Conservation (phyloP, 1,139 yeast genomes). For the Taphrina betulina region DNA sequence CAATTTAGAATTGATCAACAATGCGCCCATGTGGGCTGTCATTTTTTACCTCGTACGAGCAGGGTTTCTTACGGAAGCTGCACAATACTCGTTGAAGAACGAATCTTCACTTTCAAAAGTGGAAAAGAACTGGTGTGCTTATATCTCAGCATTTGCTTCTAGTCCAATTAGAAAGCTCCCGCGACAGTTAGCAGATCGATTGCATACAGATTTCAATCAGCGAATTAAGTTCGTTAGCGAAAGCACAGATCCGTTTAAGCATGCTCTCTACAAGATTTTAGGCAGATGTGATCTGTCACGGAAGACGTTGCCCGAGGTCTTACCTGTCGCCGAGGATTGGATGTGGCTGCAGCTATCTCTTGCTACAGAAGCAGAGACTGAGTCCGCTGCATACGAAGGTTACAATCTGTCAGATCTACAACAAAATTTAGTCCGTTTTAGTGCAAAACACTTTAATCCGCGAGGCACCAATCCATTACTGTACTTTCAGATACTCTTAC, state of each 20-base stretch:
- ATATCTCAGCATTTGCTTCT: slow-evolving; percentile 69
- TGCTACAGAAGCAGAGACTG: slow-evolving; percentile 54
- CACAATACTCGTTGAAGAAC: slow-evolving; percentile 56
- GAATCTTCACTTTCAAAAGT: slow-evolving; percentile 69
- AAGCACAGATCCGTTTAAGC: slow-evolving; percentile 79
- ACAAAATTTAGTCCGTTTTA: slow-evolving; percentile 66
- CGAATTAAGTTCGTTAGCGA: slow-evolving; percentile 65
- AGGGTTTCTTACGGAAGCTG: slow-evolving; percentile 77
- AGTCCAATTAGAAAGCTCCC: slow-evolving; percentile 60
- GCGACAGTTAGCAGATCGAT: slow-evolving; percentile 64
- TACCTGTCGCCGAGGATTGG: slow-evolving; percentile 92
- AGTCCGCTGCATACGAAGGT: slow-evolving; percentile 56
- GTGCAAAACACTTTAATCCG: slow-evolving; percentile 66
- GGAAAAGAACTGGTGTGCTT: slow-evolving; percentile 80
- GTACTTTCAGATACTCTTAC: slow-evolving; percentile 70
- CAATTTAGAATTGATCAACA: slow-evolving; percentile 62
- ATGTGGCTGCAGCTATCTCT: slow-evolving; percentile 86
- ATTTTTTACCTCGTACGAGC: slow-evolving; percentile 80
- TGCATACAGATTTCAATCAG: slow-evolving; percentile 79
- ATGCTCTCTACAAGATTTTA: slow-evolving; percentile 82
- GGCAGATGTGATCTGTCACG: slow-evolving; percentile 85
- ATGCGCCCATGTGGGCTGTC: slow-evolving; percentile 88
- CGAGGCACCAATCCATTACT: slow-evolving; percentile 63
- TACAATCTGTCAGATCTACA: slow-evolving; percentile 76
- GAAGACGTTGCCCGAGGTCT: slow-evolving; percentile 73